Evolutionary conservation across 176 grass and related monocot species (phyloP).

Genomic region (Juncus effusus): DNA sequence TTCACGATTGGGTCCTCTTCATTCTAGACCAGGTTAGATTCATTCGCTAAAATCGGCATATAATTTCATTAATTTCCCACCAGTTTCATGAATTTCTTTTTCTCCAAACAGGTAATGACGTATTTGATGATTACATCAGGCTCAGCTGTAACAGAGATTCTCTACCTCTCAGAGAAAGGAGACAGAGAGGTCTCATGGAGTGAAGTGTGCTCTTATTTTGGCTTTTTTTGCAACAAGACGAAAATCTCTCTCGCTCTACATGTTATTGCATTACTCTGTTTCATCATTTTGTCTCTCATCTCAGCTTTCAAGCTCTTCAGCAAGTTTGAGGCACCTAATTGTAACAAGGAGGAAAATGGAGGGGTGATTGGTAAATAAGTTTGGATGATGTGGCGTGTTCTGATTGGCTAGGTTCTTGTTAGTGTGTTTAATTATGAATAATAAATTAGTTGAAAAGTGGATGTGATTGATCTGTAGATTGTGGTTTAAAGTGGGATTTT

Average conservation of each 20-base stretch:
- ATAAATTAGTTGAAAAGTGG: neutral
- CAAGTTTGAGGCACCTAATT: slow-evolving; percentile 31
- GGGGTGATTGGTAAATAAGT: neutral
- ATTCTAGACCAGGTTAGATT: slow-evolving; percentile 65
- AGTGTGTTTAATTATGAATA: neutral
- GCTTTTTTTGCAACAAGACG: slow-evolving; percentile 60
- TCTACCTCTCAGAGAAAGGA: slow-evolving; percentile 61
- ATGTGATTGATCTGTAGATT: slow-evolving; percentile 13
- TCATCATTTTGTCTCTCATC: slow-evolving; percentile 60
- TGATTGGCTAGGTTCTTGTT: too few relatives aligned
- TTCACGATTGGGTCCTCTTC: slow-evolving; percentile 51
- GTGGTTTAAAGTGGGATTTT: neutral
- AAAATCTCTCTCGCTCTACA: slow-evolving; percentile 67
- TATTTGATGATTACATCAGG: slow-evolving; percentile 82
- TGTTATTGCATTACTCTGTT: slow-evolving; percentile 57
- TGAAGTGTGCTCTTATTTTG: slow-evolving; percentile 93
- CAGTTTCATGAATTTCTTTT: neutral
- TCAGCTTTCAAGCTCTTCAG: slow-evolving; percentile 65
- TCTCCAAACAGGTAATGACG: slow-evolving; percentile 39
- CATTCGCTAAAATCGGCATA: neutral
- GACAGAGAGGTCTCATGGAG: slow-evolving; percentile 71
- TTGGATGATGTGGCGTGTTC: neutral
- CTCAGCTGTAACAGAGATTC: slow-evolving; percentile 65
- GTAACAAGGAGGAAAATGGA: slow-evolving; percentile 14
- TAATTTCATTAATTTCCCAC: neutral